Percentiles rank a stretch among this genome's conserved stretches.
Evolutionary conservation across 2,329 filamentous ascomycete genomes (phyloP).

Genomic region (Rhynchosporium secalis): DNA sequence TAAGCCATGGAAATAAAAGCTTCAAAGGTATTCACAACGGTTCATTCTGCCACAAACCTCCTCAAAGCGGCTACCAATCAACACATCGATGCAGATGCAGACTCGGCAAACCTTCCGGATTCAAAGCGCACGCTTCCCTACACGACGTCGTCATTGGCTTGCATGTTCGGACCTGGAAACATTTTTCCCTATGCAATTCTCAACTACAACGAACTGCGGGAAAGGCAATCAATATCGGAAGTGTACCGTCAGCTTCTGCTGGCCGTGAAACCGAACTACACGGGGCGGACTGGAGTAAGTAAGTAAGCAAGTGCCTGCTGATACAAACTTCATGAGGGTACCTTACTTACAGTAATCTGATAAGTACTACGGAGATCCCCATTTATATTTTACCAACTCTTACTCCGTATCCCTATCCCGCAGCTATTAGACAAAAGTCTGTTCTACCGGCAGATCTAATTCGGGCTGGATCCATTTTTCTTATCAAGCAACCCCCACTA

Average conservation of each 20-base stretch:
- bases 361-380: neutral
- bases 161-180: neutral
- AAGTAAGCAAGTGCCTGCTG: neutral
- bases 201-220: neutral
- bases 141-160: conserved; percentile 2
- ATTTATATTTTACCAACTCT: neutral
- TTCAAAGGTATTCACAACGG: too few species aligned
- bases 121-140: neutral
- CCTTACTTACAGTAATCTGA: neutral
- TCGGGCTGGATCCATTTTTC: conserved; percentile 1
- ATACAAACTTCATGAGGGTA: neutral
- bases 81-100: neutral
- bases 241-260: neutral
- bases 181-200: neutral
- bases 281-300: neutral
- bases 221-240: neutral
- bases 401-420: too few species aligned
- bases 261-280: neutral
- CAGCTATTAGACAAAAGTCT: neutral
- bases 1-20: neutral
- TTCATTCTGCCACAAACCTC: neutral
- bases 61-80: neutral
- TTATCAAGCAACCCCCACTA: conserved; percentile 15
- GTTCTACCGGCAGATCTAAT: neutral
- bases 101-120: conserved; percentile 7